A percentile compares a stretch with the other conserved stretches of the same genome.
Evolutionary conservation across 306 rosid genomes (phyloP).

Genomic region (Trifolium fragiferum): DNA sequence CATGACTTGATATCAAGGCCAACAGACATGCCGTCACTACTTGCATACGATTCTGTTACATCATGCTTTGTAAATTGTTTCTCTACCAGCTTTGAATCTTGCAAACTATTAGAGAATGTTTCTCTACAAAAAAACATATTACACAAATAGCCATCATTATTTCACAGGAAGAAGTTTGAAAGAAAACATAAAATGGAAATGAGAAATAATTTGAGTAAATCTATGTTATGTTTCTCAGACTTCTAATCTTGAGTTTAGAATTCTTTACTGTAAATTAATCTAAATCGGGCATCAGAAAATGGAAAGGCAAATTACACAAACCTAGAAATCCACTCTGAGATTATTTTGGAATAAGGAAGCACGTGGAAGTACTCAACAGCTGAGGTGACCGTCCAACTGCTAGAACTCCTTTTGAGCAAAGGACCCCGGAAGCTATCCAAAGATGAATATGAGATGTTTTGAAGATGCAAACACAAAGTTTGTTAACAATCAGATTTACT

Average conservation of each 20-base stretch:
- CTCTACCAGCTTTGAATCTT: conserved; percentile 43
- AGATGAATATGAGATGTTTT: conserved; percentile 39
- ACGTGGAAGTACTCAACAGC: conserved; percentile 71
- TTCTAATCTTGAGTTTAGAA: conserved; percentile 4
- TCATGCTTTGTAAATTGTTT: conserved; percentile 30
- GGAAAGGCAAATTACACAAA: conserved; percentile 39
- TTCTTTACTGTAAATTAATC: conserved; percentile 33
- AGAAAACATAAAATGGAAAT: conserved; percentile 36
- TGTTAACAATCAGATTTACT: conserved; percentile 22
- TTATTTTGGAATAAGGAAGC: conserved; percentile 77
- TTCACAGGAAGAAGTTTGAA: conserved; percentile 1
- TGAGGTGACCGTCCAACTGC: conserved; percentile 63
- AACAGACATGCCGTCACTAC: conserved; percentile 34
- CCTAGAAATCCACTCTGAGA: conserved; percentile 68
- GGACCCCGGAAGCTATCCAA: conserved; percentile 71
- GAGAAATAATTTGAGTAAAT: conserved; percentile 12
- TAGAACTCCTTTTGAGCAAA: conserved; percentile 50
- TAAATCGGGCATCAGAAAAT: neutral
- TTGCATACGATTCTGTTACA: conserved; percentile 31
- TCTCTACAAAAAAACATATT: conserved; percentile 47
- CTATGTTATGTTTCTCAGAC: conserved; percentile 12
- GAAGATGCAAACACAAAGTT: conserved; percentile 23
- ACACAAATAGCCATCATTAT: conserved; percentile 13
- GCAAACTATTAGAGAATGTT: conserved; percentile 47
- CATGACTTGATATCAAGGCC: conserved; percentile 34